Conservation (phyloP, 164 flowering plant species). For the Magnolia kwangsiensis region DNA sequence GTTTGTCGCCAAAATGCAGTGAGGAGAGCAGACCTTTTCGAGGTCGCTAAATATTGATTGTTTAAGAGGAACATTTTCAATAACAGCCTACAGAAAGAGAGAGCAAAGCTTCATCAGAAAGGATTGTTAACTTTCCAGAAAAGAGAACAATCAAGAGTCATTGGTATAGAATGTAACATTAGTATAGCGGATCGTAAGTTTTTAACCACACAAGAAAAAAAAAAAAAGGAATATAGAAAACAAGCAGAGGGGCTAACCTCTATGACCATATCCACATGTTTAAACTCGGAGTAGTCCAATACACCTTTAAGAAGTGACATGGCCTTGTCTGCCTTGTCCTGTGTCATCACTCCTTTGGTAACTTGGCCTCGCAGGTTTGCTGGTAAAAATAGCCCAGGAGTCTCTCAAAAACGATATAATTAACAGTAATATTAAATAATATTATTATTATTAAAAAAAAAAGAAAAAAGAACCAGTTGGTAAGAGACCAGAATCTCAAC, state of each 20-base stretch:
- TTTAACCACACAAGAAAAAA: conserved; percentile 3
- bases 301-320: conserved; percentile 73
- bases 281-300: conserved; percentile 85
- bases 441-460: too few species aligned
- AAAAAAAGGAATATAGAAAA: background rate
- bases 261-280: conserved; percentile 91
- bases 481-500: background rate
- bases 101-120: background rate
- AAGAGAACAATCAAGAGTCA: background rate
- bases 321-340: conserved; percentile 61
- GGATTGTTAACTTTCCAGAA: background rate
- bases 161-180: background rate
- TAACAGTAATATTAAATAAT: background rate
- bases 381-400: conserved; percentile 18
- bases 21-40: conserved; percentile 82
- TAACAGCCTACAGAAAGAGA: conserved; percentile 66
- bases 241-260: conserved; percentile 47
- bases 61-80: conserved; percentile 72
- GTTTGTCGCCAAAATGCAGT: conserved; percentile 90
- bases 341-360: conserved; percentile 54
- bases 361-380: conserved; percentile 74
- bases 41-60: conserved; percentile 82
- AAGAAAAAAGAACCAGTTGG: too few species aligned
- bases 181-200: background rate
- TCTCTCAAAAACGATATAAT: background rate